Percentiles rank a stretch among this genome's conserved stretches.
Conservation (phyloP, 495 filamentous ascomycete species). For the Penicillium lagena region DNA sequence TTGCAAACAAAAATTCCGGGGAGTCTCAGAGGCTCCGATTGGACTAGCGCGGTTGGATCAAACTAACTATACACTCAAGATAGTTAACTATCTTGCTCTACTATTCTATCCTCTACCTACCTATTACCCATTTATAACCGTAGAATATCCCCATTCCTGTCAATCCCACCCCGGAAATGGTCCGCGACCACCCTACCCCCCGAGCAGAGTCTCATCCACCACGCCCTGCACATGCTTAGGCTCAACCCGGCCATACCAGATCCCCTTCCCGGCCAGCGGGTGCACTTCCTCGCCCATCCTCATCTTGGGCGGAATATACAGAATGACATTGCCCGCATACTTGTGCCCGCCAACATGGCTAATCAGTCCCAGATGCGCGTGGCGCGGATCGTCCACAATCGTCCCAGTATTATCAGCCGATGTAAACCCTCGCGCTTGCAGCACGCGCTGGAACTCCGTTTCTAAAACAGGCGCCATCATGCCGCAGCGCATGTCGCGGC, state of each 20-base stretch:
- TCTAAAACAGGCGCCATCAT: slow-evolving; percentile 66
- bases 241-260: slow-evolving; percentile 91
- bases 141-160: slow-evolving; percentile 29
- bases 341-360: slow-evolving; percentile 92
- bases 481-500: slow-evolving; percentile 75
- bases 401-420: slow-evolving; percentile 6
- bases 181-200: slow-evolving; percentile 71
- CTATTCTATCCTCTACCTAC: too few species aligned
- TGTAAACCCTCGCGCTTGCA: slow-evolving; percentile 30
- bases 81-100: too few species aligned
- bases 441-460: slow-evolving; percentile 54
- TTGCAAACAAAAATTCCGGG: slow-evolving; percentile 16
- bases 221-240: slow-evolving; percentile 83
- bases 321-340: slow-evolving; percentile 87
- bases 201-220: slow-evolving; percentile 69
- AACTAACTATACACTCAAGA: not conserved
- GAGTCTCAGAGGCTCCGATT: slow-evolving; percentile 14
- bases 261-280: slow-evolving; percentile 69
- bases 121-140: slow-evolving; percentile 10
- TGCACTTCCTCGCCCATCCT: slow-evolving; percentile 17
- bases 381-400: slow-evolving; percentile 20
- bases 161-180: slow-evolving; percentile 53
- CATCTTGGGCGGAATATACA: slow-evolving; percentile 69
- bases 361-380: slow-evolving; percentile 62
- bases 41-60: slow-evolving; percentile 17